Conservation (phyloP, 2,329 filamentous ascomycete genomes). For the Claviceps africana region DNA sequence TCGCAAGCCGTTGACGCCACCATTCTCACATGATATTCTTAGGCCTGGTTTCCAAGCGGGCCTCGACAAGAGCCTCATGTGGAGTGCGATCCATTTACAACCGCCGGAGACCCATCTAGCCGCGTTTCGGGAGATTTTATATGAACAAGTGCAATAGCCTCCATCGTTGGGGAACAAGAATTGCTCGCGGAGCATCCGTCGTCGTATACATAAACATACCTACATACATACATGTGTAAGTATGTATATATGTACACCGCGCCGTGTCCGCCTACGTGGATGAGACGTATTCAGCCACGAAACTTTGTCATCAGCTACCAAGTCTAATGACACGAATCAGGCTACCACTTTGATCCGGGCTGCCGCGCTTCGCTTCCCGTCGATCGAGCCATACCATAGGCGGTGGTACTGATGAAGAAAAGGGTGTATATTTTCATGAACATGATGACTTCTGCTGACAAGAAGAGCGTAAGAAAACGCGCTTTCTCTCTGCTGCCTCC, state of each 20-base stretch:
- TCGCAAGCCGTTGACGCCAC: not conserved
- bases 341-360: not conserved
- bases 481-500: not conserved
- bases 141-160: slow-evolving; percentile 5
- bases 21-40: not conserved
- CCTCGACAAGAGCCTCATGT: slow-evolving; percentile 10
- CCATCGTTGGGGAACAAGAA: not conserved
- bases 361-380: not conserved
- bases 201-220: too few relatives aligned
- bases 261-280: not conserved
- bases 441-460: not conserved
- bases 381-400: not conserved
- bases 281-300: not conserved
- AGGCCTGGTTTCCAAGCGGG: not conserved
- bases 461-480: not conserved
- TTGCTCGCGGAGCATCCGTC: not conserved
- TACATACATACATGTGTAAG: too few relatives aligned
- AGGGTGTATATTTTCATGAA: not conserved
- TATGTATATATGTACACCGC: not conserved
- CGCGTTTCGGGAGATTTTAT: slow-evolving; percentile 6
- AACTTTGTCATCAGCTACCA: not conserved
- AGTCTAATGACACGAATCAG: not conserved
- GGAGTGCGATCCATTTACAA: slow-evolving; percentile 10
- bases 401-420: not conserved
- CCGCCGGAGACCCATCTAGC: slow-evolving; percentile 6